These are phyloP conservation scores for Tausonia pullulans DNA, from an alignment of 1,284 basidiomycete species.

Conservation along the genomic window DNA sequence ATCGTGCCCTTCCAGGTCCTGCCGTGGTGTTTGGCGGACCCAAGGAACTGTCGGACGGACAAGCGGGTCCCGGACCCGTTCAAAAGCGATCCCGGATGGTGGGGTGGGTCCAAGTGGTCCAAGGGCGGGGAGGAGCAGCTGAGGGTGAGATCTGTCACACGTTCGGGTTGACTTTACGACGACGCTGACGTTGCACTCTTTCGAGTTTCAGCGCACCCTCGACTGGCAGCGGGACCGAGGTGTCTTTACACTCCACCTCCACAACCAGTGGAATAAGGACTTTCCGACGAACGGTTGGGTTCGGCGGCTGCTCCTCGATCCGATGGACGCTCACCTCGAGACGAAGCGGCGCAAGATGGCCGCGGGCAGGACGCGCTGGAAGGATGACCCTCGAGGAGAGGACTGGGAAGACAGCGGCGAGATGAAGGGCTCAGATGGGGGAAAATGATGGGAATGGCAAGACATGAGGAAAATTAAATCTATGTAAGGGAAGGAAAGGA, in stretches of 20 bases:
- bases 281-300: slow-evolving; percentile 65
- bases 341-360: not conserved
- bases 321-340: slow-evolving; percentile 1
- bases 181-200: not conserved
- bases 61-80: slow-evolving; percentile 87
- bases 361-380: no score
- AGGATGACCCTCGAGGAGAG: no score
- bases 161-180: not conserved
- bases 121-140: slow-evolving; percentile 45
- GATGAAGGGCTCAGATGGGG: no score
- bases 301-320: slow-evolving; percentile 7
- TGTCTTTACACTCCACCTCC: slow-evolving; percentile 75
- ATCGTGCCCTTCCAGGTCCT: slow-evolving; percentile 78
- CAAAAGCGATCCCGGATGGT: slow-evolving; percentile 45
- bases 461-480: no score
- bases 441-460: no score
- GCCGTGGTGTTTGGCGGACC: slow-evolving; percentile 86
- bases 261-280: slow-evolving; percentile 81
- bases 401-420: no score
- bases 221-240: slow-evolving; percentile 5
- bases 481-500: no score
- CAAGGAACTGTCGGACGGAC: slow-evolving; percentile 74
- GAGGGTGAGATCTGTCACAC: not conserved
- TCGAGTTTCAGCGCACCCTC: not conserved
- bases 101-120: slow-evolving; percentile 50